Evolutionary conservation across 73 alveolate genomes (phyloP), one percentile per base, ranked within the genome.

Genomic region (Paramecium caudatum): DNA sequence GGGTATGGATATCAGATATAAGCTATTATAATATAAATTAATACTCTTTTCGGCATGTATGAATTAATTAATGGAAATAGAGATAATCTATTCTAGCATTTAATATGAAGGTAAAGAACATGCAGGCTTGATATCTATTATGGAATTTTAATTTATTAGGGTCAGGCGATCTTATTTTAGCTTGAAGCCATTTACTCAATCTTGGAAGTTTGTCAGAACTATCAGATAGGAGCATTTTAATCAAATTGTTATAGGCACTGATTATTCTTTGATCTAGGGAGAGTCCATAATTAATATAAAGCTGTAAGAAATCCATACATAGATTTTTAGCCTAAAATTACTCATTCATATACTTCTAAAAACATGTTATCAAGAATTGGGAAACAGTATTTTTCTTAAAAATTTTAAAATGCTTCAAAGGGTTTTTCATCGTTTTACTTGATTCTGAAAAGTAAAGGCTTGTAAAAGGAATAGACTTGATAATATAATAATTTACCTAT

Each of bases 81-180:
- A 65, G 8, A 32, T 65, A 30, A 33, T 30, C 47, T 3, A 65
- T 33, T 65, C 83, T 65, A 30, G 16, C 34, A 65, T 65, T 65
- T 27, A 65, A 30, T 30, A 65, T 32, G 34, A 32, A 65, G 0
- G 83, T 65, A 33, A 25, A 65, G n/a, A 65, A 36, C 83, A 65
- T 65, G 4, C 39, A 30, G 8, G 47, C 23, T 65, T 65, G 34
- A 34, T 25, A 65, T 65, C 83, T 65, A 36, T 65, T 65, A 13
- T 33, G 17, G 17, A 27, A 65, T 65, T 27, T 30, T 8, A 12
- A 36, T 25, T 74, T 74, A 12, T 43, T 74, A 16, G 68, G n/a
- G 6, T 43, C 68, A 21, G 62, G 43, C 1, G 17, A 37, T 27
- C 45, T 45, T 4, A 68, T 39, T 45, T 74, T 74, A 15, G 43